Percentiles rank a stretch among this genome's conserved stretches.
Evolutionary conservation across 2,329 filamentous ascomycete species (phyloP).

Genomic region (Aspergillus costaricaensis): DNA sequence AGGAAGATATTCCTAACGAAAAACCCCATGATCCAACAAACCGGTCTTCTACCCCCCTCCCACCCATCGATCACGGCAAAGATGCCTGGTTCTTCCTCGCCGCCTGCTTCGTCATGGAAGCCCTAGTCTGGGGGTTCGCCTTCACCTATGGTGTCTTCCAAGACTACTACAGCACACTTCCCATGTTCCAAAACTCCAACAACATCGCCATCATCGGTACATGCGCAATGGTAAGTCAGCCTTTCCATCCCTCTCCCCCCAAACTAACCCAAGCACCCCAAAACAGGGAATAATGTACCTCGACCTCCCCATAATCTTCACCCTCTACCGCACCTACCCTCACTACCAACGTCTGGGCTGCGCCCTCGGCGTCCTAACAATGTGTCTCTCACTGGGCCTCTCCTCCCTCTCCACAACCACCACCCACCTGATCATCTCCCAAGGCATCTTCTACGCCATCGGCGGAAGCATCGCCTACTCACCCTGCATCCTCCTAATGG

Average conservation of each 20-base stretch:
- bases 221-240: slow-evolving; percentile 23
- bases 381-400: slow-evolving; percentile 29
- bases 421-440: slow-evolving; percentile 29
- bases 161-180: slow-evolving; percentile 29
- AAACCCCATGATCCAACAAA: not conserved
- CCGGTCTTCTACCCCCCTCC: slow-evolving; percentile 16
- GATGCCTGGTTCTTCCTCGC: slow-evolving; percentile 51
- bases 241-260: not conserved
- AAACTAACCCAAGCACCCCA: too few relatives aligned
- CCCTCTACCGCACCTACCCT: slow-evolving; percentile 25
- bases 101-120: slow-evolving; percentile 56
- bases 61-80: slow-evolving; percentile 41
- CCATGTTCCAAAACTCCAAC: slow-evolving; percentile 20
- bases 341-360: slow-evolving; percentile 24
- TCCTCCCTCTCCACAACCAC: slow-evolving; percentile 28
- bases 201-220: slow-evolving; percentile 29
- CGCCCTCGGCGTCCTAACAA: slow-evolving; percentile 21
- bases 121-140: slow-evolving; percentile 49
- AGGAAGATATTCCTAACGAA: not conserved
- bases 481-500: slow-evolving; percentile 50
- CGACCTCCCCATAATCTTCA: slow-evolving; percentile 25
- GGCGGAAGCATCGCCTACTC: slow-evolving; percentile 53
- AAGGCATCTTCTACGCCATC: slow-evolving; percentile 40
- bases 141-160: slow-evolving; percentile 28
- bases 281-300: slow-evolving; percentile 29